Percentiles rank a stretch among this genome's conserved stretches.
These are phyloP conservation scores for Cystobasidium ongulense DNA, from an alignment of 768 basidiomycete species.

Conservation along the genomic window DNA sequence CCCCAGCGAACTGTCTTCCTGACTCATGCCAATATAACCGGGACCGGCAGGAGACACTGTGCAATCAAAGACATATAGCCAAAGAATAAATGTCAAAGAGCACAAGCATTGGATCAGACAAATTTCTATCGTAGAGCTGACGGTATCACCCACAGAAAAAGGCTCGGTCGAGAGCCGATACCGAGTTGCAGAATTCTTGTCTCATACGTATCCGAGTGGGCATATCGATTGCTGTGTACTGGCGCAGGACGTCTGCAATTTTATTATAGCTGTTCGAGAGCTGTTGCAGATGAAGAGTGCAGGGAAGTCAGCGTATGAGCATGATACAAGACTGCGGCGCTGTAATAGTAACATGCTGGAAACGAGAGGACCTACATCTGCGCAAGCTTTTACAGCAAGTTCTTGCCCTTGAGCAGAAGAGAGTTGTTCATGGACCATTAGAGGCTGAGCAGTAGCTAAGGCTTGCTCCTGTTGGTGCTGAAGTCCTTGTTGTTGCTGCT, in stretches of 20 bases:
- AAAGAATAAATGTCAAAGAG: not conserved
- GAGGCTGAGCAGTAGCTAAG: not conserved
- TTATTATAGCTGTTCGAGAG: conserved; percentile 14
- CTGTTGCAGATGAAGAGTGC: not conserved
- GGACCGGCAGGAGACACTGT: conserved; percentile 23
- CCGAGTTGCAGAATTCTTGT: conserved; percentile 21
- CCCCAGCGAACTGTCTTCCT: not conserved
- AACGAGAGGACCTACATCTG: not conserved
- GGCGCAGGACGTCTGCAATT: conserved; percentile 10
- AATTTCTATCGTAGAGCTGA: not conserved
- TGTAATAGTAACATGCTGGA: not conserved
- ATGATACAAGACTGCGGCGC: not conserved
- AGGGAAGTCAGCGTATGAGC: not conserved
- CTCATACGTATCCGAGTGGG: not conserved
- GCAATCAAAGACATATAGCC: no score
- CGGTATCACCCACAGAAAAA: conserved; percentile 15
- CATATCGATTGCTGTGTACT: not conserved
- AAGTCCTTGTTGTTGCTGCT: not conserved
- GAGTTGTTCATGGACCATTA: not conserved
- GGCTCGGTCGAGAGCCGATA: conserved; percentile 13
- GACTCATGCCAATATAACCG: conserved; percentile 12
- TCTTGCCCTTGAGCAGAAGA: not conserved
- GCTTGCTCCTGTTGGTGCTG: not conserved
- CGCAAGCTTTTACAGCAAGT: not conserved
- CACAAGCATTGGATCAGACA: not conserved